These are phyloP conservation scores for Phyllostachys edulis DNA, from an alignment of 176 grass and related monocot species.

Conservation along the genomic window DNA sequence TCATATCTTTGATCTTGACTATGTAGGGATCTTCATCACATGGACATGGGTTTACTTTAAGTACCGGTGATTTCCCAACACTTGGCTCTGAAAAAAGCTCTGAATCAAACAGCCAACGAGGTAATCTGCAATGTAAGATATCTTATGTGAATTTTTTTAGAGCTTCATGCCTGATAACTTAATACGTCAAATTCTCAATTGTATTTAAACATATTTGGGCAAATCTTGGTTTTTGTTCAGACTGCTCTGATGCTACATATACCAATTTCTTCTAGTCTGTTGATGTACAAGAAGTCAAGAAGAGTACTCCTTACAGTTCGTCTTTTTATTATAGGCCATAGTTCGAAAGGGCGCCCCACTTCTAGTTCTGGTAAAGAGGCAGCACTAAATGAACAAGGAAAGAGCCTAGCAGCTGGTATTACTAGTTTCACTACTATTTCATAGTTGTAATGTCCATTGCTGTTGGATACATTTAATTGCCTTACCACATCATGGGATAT, in stretches of 20 bases:
- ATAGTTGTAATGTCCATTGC: conserved; percentile 4
- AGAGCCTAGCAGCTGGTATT: conserved; percentile 51
- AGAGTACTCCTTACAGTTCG: conserved; percentile 2
- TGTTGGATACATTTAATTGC: conserved; percentile 23
- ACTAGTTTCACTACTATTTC: not conserved
- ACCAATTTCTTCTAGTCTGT: not conserved
- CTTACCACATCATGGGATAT: not conserved
- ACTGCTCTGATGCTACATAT: conserved; percentile 18
- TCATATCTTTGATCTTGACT: conserved; percentile 25
- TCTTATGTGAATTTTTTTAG: conserved; percentile 6
- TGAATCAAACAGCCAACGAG: conserved; percentile 61
- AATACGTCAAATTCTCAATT: conserved; percentile 10
- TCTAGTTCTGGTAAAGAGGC: conserved; percentile 67
- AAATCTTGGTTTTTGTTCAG: not conserved
- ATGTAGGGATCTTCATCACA: conserved; percentile 62
- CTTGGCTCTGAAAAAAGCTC: conserved; percentile 79
- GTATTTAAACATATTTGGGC: conserved; percentile 11
- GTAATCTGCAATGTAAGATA: conserved; percentile 38
- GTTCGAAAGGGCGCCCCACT: conserved; percentile 58
- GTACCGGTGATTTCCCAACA: conserved; percentile 90
- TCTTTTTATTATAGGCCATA: conserved; percentile 64
- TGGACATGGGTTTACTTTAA: conserved; percentile 74
- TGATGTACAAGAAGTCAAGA: conserved; percentile 18
- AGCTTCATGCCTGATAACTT: not conserved
- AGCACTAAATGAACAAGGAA: conserved; percentile 50